phyloP scores from a whole-genome alignment of 2,329 filamentous ascomycete genomes.

The Beauveria asiatica region DNA sequence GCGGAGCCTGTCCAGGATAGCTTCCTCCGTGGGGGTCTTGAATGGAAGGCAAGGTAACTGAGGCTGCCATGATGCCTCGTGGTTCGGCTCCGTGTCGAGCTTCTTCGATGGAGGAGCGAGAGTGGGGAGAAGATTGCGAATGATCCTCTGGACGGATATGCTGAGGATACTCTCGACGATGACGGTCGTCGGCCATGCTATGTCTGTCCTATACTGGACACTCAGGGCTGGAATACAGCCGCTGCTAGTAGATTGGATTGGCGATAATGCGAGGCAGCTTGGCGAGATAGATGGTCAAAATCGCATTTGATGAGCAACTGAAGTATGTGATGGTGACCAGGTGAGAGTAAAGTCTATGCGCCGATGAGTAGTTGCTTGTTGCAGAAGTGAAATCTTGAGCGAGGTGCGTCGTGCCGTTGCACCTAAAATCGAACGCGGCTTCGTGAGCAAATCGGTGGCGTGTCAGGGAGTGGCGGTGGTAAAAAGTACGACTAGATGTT shows the following conservation, averaged over 20 bases:
- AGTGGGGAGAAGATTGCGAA: constrained; percentile 33
- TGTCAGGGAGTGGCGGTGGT: constrained; percentile 1
- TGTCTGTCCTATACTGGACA: constrained; percentile 16
- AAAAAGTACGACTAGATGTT: neutral
- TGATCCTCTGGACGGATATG: constrained; percentile 30
- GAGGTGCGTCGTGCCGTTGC: neutral
- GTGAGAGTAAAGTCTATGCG: constrained; percentile 13
- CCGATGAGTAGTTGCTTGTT: neutral
- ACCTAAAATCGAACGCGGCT: neutral
- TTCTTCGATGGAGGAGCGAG: constrained; percentile 30
- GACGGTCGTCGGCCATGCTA: constrained; percentile 33
- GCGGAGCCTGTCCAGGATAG: constrained; percentile 25
- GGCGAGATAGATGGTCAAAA: constrained; percentile 12
- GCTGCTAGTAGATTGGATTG: constrained; percentile 15
- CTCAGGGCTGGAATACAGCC: constrained; percentile 14
- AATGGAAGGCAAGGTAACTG: constrained; percentile 42
- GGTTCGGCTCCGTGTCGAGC: constrained; percentile 23
- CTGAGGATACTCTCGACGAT: constrained; percentile 29
- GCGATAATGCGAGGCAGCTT: neutral
- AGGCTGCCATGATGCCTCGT: constrained; percentile 32
- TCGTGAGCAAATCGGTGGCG: neutral
- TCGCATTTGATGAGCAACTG: constrained; percentile 10
- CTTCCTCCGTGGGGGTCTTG: constrained; percentile 33
- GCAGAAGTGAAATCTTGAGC: neutral
- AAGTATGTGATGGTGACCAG: constrained; percentile 12